These are phyloP conservation scores for Citrullus mucosospermus DNA, from an alignment of 306 rosid genomes.

Conservation along the genomic window DNA sequence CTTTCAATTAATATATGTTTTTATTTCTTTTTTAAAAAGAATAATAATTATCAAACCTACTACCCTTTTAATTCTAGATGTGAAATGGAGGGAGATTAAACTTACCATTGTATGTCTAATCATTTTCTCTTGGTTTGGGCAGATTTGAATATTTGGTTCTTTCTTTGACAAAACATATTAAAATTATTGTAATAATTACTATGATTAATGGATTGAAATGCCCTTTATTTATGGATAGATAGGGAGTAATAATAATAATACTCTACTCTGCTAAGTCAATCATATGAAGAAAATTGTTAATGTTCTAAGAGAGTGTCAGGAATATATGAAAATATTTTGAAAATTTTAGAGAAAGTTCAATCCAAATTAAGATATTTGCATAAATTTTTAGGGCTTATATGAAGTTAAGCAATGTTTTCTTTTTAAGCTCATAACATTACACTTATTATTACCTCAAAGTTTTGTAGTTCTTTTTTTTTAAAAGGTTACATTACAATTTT, in stretches of 20 bases:
- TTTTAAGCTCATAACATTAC: too few relatives aligned
- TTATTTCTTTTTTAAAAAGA: neutral
- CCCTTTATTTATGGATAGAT: neutral
- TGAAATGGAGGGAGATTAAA: neutral
- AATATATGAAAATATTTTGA: neutral
- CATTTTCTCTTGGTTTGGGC: neutral
- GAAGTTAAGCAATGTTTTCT: too few relatives aligned
- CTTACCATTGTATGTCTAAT: constrained; percentile 1
- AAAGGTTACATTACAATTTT: too few relatives aligned
- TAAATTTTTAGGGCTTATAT: neutral
- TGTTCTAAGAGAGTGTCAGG: neutral
- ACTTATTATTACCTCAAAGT: too few relatives aligned
- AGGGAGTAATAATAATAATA: neutral
- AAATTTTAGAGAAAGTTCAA: neutral
- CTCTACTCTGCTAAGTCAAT: neutral
- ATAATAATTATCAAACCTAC: neutral
- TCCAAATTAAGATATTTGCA: neutral
- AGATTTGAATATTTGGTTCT: neutral
- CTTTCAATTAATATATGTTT: neutral
- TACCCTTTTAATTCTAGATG: neutral
- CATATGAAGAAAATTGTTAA: neutral
- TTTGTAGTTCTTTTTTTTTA: too few relatives aligned
- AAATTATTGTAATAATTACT: neutral
- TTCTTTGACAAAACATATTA: neutral
- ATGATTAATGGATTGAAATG: neutral